Percentiles rank a stretch among this genome's conserved stretches.
Conservation (phyloP, 768 basidiomycete genomes). For the Rhodotorula babjevae region DNA sequence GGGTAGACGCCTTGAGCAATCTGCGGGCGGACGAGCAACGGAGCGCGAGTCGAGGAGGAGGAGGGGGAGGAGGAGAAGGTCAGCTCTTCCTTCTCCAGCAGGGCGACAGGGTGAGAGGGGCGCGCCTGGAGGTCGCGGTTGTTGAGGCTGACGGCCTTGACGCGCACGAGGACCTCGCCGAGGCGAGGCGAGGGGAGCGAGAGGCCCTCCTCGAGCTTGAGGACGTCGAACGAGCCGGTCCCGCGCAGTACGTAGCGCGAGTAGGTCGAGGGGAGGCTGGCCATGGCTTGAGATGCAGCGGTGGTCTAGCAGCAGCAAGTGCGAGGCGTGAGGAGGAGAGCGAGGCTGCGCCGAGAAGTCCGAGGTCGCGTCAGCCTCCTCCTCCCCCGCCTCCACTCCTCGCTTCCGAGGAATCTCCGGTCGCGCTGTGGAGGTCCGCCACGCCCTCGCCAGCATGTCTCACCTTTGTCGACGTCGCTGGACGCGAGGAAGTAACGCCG, state of each 20-base stretch:
- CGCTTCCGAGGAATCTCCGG: too few species aligned
- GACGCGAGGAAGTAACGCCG: too few species aligned
- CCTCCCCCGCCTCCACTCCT: too few species aligned
- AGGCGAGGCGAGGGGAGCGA: background rate
- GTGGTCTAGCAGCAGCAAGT: background rate
- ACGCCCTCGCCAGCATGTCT: too few species aligned
- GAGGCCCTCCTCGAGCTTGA: background rate
- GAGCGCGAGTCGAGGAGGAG: background rate
- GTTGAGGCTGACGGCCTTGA: conserved; percentile 1
- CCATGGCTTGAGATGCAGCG: too few species aligned
- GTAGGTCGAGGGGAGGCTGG: background rate
- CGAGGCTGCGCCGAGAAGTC: too few species aligned
- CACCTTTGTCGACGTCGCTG: too few species aligned
- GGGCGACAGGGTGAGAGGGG: background rate
- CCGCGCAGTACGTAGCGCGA: background rate
- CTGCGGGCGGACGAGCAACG: background rate
- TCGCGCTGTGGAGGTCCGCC: too few species aligned
- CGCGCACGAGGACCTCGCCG: conserved; percentile 1
- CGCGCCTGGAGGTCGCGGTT: conserved; percentile 6
- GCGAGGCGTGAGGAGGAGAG: too few species aligned
- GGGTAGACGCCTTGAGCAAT: background rate
- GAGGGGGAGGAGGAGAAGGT: background rate
- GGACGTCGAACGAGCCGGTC: background rate
- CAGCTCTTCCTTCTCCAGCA: background rate
- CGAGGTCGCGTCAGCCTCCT: too few species aligned